Evolutionary conservation across 2,329 filamentous ascomycete genomes (phyloP).

Genomic region (Phialophora macrospora): DNA sequence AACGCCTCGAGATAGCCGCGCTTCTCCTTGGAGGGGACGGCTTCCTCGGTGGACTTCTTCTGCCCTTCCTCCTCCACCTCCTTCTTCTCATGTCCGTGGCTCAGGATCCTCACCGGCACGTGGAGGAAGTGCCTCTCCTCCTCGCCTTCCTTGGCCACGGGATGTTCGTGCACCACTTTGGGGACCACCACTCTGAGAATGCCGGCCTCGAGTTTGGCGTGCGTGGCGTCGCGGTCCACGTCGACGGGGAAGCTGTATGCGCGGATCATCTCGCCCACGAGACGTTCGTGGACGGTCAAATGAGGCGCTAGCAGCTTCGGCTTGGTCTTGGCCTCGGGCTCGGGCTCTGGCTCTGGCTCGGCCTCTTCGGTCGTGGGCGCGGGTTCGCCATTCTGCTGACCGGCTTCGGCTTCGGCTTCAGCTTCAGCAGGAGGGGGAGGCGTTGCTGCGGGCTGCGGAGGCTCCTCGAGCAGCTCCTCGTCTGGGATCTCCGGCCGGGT

Average conservation of each 20-base stretch:
- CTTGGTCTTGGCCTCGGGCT: no score
- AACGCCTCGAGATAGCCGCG: not conserved
- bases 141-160: not conserved
- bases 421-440: not conserved
- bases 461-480: slow-evolving; percentile 23
- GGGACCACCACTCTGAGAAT: slow-evolving; percentile 36
- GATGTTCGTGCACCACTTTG: slow-evolving; percentile 23
- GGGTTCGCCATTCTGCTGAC: not conserved
- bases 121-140: slow-evolving; percentile 6
- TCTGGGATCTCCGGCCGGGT: slow-evolving; percentile 31
- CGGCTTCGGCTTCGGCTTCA: not conserved
- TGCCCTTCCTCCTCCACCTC: not conserved
- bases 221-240: slow-evolving; percentile 36
- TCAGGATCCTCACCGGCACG: not conserved
- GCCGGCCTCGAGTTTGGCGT: slow-evolving; percentile 37
- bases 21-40: not conserved
- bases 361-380: not conserved
- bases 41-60: not conserved
- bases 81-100: not conserved
- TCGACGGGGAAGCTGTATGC: slow-evolving; percentile 38
- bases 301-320: slow-evolving; percentile 15
- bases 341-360: not conserved
- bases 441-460: not conserved
- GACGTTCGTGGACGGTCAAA: slow-evolving; percentile 35
- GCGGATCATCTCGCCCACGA: slow-evolving; percentile 34